Percentiles rank a stretch among this genome's conserved stretches.
phyloP scores from a whole-genome alignment of 176 grass and related monocot species.

The Aegilops longissima region DNA sequence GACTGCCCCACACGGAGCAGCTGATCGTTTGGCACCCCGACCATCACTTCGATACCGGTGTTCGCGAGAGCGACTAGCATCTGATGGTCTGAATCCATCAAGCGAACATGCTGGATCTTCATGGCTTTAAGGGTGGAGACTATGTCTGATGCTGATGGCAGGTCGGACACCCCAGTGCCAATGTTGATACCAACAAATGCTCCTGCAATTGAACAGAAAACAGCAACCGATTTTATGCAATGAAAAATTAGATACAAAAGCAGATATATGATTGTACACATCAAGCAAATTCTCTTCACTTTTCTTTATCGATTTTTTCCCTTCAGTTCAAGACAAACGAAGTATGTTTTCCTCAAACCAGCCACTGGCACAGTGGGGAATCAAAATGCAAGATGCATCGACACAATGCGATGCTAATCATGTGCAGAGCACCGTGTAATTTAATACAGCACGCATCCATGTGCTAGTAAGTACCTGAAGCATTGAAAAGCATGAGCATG shows the following conservation, averaged over 20 bases:
- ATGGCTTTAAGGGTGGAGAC: conserved; percentile 83
- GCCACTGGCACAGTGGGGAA: not conserved
- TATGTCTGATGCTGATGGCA: conserved; percentile 61
- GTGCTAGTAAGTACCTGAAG: conserved; percentile 60
- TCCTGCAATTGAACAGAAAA: conserved; percentile 43
- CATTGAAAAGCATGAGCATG: conserved; percentile 46
- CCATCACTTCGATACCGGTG: conserved; percentile 87
- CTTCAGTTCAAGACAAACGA: not conserved
- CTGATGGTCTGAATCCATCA: conserved; percentile 79
- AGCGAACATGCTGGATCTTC: conserved; percentile 76
- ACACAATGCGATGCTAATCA: not conserved
- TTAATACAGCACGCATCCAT: conserved; percentile 8
- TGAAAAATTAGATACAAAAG: not conserved
- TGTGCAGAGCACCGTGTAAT: not conserved
- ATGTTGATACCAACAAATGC: conserved; percentile 89
- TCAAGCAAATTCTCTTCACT: not conserved
- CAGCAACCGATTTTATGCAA: not conserved
- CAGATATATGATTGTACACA: not conserved
- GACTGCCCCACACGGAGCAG: conserved; percentile 83
- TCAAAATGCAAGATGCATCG: not conserved
- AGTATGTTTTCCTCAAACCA: not conserved
- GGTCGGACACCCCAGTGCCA: conserved; percentile 63
- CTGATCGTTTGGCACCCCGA: conserved; percentile 84
- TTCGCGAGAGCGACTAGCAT: conserved; percentile 81
- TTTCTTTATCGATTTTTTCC: no score